phyloP scores from a whole-genome alignment of 441 rosid genomes.

The Lepidium campestre region DNA sequence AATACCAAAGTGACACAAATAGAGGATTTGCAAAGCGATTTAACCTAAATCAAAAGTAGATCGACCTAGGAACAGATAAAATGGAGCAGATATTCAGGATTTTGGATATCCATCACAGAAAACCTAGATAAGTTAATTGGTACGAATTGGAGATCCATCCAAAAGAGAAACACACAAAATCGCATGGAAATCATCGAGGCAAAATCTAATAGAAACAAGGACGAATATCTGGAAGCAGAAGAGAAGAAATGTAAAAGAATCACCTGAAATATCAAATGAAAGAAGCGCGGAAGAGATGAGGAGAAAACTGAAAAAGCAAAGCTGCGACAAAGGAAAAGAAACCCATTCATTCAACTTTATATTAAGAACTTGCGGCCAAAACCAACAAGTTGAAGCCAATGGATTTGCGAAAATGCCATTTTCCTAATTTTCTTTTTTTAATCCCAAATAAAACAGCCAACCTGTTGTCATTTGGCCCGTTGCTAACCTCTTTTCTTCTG shows the following conservation, averaged over 20 bases:
- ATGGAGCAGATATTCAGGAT: too few species aligned
- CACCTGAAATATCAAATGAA: neutral
- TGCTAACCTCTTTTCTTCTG: neutral
- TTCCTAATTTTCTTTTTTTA: neutral
- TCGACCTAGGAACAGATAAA: too few species aligned
- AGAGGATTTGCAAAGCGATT: too few species aligned
- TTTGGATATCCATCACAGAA: too few species aligned
- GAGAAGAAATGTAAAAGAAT: neutral
- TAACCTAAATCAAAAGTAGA: too few species aligned
- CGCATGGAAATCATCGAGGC: neutral
- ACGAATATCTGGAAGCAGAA: neutral
- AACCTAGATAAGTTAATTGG: too few species aligned
- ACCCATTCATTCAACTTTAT: too few species aligned
- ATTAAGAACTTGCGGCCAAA: too few species aligned
- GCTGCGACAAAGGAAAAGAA: neutral
- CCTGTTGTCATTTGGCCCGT: neutral
- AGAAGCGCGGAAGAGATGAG: neutral
- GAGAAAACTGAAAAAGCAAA: neutral
- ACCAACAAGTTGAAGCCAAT: neutral
- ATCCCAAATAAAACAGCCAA: neutral
- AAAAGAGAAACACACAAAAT: too few species aligned
- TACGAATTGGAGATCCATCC: too few species aligned
- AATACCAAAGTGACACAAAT: too few species aligned
- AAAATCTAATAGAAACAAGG: too few species aligned
- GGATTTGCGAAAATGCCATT: neutral